Conservation (phyloP, 2,329 filamentous ascomycete genomes). For the Dactylellina haptotyla region DNA sequence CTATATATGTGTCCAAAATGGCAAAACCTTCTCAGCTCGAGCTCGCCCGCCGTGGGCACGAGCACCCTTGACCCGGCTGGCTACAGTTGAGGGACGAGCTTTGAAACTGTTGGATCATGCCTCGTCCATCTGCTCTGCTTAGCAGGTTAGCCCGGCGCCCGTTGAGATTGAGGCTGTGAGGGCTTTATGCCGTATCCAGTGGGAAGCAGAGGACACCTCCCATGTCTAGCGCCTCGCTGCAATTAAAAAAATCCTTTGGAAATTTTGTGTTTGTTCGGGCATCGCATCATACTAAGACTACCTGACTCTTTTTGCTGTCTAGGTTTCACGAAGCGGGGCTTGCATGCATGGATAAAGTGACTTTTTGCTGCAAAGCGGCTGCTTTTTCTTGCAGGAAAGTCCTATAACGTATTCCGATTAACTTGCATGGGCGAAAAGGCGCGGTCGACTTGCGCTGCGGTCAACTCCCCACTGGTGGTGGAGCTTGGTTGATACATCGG, state of each 20-base stretch:
- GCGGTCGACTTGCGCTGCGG: too few relatives aligned
- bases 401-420: background rate
- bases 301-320: background rate
- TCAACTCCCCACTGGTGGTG: too few relatives aligned
- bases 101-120: slow-evolving; percentile 17
- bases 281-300: background rate
- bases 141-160: too few relatives aligned
- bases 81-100: slow-evolving; percentile 9
- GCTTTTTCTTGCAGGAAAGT: slow-evolving; percentile 22
- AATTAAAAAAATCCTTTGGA: slow-evolving; percentile 41
- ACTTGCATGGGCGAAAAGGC: background rate
- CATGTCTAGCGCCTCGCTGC: slow-evolving; percentile 41
- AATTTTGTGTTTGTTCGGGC: slow-evolving; percentile 3
- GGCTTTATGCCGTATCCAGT: slow-evolving; percentile 8
- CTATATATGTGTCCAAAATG: slow-evolving; percentile 51
- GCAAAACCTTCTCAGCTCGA: slow-evolving; percentile 17
- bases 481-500: background rate
- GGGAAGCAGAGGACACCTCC: slow-evolving; percentile 2
- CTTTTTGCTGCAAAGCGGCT: slow-evolving; percentile 20
- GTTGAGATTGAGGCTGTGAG: slow-evolving; percentile 28
- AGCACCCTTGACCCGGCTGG: too few relatives aligned
- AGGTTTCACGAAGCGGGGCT: slow-evolving; percentile 33
- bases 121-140: too few relatives aligned
- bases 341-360: slow-evolving; percentile 16
- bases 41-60: slow-evolving; percentile 7